Evolutionary conservation across 2,329 filamentous ascomycete genomes (phyloP), one percentile per base, ranked within the genome.

Genomic region (Penicillium rolfsii): DNA sequence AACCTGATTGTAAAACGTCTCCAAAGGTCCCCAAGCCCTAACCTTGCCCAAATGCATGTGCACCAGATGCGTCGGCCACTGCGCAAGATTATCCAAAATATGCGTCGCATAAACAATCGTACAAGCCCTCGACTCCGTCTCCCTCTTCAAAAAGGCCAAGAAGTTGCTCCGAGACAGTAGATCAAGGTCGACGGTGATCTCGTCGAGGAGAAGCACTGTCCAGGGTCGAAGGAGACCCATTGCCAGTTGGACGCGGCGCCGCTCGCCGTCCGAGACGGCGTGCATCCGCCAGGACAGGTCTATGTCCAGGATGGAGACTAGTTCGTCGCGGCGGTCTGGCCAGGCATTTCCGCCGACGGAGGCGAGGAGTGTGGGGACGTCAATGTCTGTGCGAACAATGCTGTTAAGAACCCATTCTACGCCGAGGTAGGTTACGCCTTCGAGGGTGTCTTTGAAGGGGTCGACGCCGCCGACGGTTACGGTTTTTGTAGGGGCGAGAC

Each of bases 51-150:
- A 77, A 73, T 93, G 89, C 94, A 99, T 97, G 76, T 98, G 94
- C 53, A 96, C 93, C 40, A 99, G 82, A 78, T 99, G 93, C 0
- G 91, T 96, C 6, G 95, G 95, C 95, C 95, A 99, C 22, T 89
- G 88, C 0, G 93, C 93, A 54, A 99, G 81, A 75, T 98, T 97
- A 74, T 99, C 95, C 68, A 99, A 80, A 65, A 99, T 97, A 77
- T 99, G 95, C 14, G 95, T 99, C 7, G 95, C 95, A 75, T 99
- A 99, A 33, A 99, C 93, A 70, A 99, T 91, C 4, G 95, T 97
- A 74, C 93, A 97, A 41, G 87, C 83, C 56, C 94, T 83, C 7
- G 74, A 81, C 79, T 94, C 90, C 0, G 94, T 97, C 85, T 99
- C 95, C 61, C 83, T 82, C 78, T 93, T 93, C 72, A 99, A 79